Percentiles rank a stretch among this genome's conserved stretches.
Conservation (phyloP, 441 rosid genomes). For the Erodium texanum region DNA sequence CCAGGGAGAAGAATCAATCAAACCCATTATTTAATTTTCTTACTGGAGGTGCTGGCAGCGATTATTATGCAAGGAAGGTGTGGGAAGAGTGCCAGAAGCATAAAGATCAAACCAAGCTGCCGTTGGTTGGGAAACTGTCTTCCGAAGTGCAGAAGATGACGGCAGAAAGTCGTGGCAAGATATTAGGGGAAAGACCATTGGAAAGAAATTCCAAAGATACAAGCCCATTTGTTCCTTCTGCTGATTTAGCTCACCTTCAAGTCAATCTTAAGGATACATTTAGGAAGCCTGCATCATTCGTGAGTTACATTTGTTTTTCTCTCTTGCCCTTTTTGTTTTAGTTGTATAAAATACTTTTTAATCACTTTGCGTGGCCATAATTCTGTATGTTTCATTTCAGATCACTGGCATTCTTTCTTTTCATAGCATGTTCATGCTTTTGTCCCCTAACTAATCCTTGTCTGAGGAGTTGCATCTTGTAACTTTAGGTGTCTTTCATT, state of each 20-base stretch:
- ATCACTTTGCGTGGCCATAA: background rate
- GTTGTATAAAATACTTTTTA: constrained; percentile 1
- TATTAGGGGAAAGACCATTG: constrained; percentile 85
- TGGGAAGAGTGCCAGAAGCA: constrained; percentile 85
- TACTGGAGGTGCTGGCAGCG: constrained; percentile 71
- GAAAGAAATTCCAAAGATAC: constrained; percentile 56
- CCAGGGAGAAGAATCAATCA: constrained; percentile 78
- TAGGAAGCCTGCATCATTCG: constrained; percentile 57
- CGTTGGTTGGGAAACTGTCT: constrained; percentile 45
- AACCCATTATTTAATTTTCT: constrained; percentile 86
- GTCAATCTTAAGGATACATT: constrained; percentile 79
- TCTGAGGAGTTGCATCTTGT: constrained; percentile 12
- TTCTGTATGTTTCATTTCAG: background rate
- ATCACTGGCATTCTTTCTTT: too few species aligned
- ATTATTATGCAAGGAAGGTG: constrained; percentile 66
- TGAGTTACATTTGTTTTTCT: constrained; percentile 34
- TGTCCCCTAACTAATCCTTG: background rate
- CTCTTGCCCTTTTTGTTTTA: background rate
- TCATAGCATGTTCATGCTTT: background rate
- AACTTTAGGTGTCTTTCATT: background rate
- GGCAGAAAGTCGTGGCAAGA: constrained; percentile 78
- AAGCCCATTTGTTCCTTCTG: constrained; percentile 36
- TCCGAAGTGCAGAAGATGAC: constrained; percentile 52
- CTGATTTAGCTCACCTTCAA: constrained; percentile 45
- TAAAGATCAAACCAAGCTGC: constrained; percentile 40